These are phyloP conservation scores for Beauveria scarabaeidicola DNA, from an alignment of 2,329 filamentous ascomycete species.

Conservation along the genomic window DNA sequence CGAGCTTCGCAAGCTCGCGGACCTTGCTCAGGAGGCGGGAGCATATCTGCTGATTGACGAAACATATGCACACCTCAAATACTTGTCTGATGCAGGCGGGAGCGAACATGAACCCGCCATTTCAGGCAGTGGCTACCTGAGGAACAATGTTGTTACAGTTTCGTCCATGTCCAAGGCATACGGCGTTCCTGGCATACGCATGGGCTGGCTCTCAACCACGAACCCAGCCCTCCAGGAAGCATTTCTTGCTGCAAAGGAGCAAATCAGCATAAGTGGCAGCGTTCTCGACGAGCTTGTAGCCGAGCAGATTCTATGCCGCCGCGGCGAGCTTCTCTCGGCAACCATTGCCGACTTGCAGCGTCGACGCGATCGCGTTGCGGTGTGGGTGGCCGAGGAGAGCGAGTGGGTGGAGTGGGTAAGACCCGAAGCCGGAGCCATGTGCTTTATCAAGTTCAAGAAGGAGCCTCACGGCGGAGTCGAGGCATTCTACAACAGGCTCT, in stretches of 20 bases:
- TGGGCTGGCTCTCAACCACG: constrained; percentile 16
- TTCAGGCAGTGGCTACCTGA: too few relatives aligned
- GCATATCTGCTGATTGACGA: constrained; percentile 17
- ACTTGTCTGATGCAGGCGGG: constrained; percentile 10
- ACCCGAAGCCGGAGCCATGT: constrained; percentile 18
- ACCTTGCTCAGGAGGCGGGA: constrained; percentile 13
- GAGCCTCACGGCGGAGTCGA: constrained; percentile 14
- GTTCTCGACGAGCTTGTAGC: constrained; percentile 17
- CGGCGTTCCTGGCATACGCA: constrained; percentile 17
- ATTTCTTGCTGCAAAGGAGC: constrained; percentile 19
- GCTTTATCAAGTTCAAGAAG: constrained; percentile 18
- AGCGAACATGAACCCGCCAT: not conserved
- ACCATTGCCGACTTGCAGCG: constrained; percentile 15
- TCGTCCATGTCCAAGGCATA: constrained; percentile 18
- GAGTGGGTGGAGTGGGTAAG: constrained; percentile 19
- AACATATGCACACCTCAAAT: constrained; percentile 17
- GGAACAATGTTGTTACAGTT: constrained; percentile 15
- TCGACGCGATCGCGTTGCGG: constrained; percentile 15
- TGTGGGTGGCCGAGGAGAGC: constrained; percentile 17
- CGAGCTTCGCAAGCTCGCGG: constrained; percentile 6
- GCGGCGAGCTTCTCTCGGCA: constrained; percentile 6
- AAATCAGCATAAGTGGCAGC: constrained; percentile 18
- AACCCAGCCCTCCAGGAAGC: constrained; percentile 15
- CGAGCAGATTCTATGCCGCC: constrained; percentile 16
- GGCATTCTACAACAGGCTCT: constrained; percentile 16